Conservation (phyloP, 345 rosid genomes). For the Ceriops zippeliana region DNA sequence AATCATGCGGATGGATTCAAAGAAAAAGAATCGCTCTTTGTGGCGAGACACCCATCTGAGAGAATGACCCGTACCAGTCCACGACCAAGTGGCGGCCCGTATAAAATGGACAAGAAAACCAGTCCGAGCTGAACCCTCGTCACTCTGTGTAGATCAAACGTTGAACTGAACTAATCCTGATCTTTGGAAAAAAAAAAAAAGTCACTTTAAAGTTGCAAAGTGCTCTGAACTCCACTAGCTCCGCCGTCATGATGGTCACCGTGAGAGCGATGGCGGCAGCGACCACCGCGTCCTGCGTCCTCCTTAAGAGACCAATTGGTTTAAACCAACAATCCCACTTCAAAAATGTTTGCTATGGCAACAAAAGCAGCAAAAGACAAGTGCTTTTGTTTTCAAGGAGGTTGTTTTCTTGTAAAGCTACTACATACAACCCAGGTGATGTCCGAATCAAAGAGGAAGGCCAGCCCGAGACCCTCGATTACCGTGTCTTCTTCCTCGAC, state of each 20-base stretch:
- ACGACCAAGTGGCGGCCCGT: background rate
- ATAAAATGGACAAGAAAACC: background rate
- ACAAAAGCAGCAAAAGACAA: constrained; percentile 17
- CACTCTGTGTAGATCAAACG: constrained; percentile 5
- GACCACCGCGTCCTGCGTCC: constrained; percentile 37
- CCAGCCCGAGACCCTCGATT: constrained; percentile 69
- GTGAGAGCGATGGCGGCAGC: constrained; percentile 49
- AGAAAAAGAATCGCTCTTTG: too few species aligned
- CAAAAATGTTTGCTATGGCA: constrained; percentile 20
- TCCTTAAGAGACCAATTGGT: constrained; percentile 35
- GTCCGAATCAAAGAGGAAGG: constrained; percentile 65
- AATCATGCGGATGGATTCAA: too few species aligned
- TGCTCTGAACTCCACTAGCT: background rate
- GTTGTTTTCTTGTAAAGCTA: constrained; percentile 54
- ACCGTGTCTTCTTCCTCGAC: constrained; percentile 69
- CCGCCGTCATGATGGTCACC: constrained; percentile 41
- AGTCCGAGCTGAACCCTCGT: background rate
- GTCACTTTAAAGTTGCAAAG: background rate
- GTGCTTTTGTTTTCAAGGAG: constrained; percentile 36
- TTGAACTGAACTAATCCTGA: background rate
- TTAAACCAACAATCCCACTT: constrained; percentile 25
- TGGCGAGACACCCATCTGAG: too few species aligned
- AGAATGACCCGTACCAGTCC: too few species aligned
- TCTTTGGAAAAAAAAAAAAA: background rate
- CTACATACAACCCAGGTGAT: constrained; percentile 52